Conservation (phyloP, 2,329 filamentous ascomycete species). For the Hypoxylon rubiginosum region DNA sequence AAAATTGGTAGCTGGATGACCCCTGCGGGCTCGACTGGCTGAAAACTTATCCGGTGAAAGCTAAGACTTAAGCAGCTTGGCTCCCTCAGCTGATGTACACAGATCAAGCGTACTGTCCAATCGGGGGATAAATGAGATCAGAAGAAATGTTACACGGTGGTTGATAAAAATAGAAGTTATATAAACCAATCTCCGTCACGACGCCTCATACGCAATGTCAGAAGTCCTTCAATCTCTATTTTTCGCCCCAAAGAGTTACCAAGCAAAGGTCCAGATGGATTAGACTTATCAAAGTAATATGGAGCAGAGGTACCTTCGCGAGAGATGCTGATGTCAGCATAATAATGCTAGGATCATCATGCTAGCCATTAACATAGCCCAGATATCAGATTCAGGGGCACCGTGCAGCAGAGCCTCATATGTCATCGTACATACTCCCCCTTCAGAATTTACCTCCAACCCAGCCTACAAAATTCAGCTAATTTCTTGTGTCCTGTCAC, state of each 20-base stretch:
- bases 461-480: slow-evolving; percentile 2
- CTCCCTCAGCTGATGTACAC: no score
- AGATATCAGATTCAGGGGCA: neutral
- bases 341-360: neutral
- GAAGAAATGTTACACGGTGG: neutral
- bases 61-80: no score
- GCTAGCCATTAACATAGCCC: no score
- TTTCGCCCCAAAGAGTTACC: no score
- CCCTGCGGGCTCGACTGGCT: no score
- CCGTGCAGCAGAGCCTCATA: slow-evolving; percentile 21
- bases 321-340: slow-evolving; percentile 29
- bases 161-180: neutral
- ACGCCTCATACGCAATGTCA: neutral
- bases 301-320: neutral
- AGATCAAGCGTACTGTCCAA: no score
- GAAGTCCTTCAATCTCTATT: neutral
- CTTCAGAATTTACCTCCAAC: neutral
- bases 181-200: no score
- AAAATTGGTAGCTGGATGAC: no score
- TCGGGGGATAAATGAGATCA: no score
- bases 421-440: neutral
- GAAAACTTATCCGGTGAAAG: no score
- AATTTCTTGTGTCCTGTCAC: no score
- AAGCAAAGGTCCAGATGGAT: no score
- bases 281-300: neutral